Base-by-base conservation (phyloP, 176 grass and related monocot genomes). In the Lolium rigidum region DNA sequence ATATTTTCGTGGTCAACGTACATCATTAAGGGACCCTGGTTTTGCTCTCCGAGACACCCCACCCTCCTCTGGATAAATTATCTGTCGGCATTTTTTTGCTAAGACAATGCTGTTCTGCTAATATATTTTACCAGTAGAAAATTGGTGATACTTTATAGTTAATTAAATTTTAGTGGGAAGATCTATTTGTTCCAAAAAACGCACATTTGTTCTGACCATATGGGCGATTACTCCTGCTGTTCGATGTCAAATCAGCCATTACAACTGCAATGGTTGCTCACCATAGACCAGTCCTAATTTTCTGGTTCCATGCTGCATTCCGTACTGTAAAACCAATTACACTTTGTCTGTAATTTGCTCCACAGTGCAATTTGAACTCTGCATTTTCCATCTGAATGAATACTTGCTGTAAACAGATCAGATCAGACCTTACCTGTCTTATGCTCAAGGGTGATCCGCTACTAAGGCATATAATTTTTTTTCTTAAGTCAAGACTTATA, bases 261-360 rank as follows among this genome's bases (percentile, higher is more conserved):
- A 47, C 66, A 52, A 3, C 14, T 60, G 21, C 3, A 80, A 51
- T 62, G 41, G 14, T 49, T 73, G 54, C 20, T 71, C 14, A 61
- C 8, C 66, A 51, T 80, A 61, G 12, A 49, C 38, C 20, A 56
- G 4, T n/a, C 25, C 38, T 47, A 56, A 18, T 7, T 78, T n/a
- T 86, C 25, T 63, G 7, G 46, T 10, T 11, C 22, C 70, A 79
- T 25, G 18, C 78, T 72, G 5, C 0, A 37, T 24, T 83, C 63
- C 28, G 35, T 78, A 25, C 44, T 71, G 4, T 43, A 65, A 89
- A 48, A 12, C 46, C 39, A 75, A 79, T 83, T 48, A 31, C 5
- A 18, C 3, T 22, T 14, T 52, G 41, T 12, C 28, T 90, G 41
- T 74, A 74, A 61, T 63, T 74, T 61, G 81, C 43, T 75, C 11